Conservation (phyloP, 768 basidiomycete species). For the Lentinula guzmanii region DNA sequence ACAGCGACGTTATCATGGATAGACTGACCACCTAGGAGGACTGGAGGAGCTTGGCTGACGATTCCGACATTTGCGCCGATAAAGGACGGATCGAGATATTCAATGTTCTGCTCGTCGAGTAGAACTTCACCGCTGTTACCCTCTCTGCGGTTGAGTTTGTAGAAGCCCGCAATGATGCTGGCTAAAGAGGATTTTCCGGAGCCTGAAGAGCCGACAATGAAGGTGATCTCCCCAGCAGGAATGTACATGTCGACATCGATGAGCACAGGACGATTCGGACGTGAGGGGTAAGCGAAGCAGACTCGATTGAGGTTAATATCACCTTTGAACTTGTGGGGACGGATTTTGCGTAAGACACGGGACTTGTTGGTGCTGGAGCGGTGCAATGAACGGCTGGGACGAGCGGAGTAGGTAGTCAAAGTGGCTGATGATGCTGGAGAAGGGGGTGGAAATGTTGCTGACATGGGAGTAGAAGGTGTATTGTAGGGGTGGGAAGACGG, state of each 20-base stretch:
- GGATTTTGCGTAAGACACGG: slow-evolving; percentile 51
- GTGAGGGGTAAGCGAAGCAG: slow-evolving; percentile 69
- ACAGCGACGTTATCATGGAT: slow-evolving; percentile 87
- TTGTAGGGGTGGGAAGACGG: not conserved
- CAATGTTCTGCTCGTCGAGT: slow-evolving; percentile 79
- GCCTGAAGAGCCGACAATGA: slow-evolving; percentile 75
- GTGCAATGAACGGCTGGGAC: slow-evolving; percentile 12
- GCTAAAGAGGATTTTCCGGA: slow-evolving; percentile 74
- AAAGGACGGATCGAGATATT: slow-evolving; percentile 68
- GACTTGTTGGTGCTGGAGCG: not conserved
- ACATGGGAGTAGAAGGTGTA: slow-evolving; percentile 29
- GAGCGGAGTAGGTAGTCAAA: slow-evolving; percentile 5
- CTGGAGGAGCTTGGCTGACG: slow-evolving; percentile 62
- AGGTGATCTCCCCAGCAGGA: slow-evolving; percentile 68
- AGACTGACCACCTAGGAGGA: slow-evolving; percentile 69
- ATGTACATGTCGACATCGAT: slow-evolving; percentile 58
- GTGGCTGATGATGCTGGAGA: not conserved
- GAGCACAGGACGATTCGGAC: slow-evolving; percentile 56
- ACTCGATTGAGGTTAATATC: slow-evolving; percentile 60
- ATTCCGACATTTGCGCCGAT: slow-evolving; percentile 64
- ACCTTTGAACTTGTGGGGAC: slow-evolving; percentile 58
- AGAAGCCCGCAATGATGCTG: slow-evolving; percentile 64
- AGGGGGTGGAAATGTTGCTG: slow-evolving; percentile 49
- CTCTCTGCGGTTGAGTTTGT: slow-evolving; percentile 36
- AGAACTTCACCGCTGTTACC: slow-evolving; percentile 51